Conservation (phyloP, 1,284 basidiomycete species). For the Ganoderma sinense region DNA sequence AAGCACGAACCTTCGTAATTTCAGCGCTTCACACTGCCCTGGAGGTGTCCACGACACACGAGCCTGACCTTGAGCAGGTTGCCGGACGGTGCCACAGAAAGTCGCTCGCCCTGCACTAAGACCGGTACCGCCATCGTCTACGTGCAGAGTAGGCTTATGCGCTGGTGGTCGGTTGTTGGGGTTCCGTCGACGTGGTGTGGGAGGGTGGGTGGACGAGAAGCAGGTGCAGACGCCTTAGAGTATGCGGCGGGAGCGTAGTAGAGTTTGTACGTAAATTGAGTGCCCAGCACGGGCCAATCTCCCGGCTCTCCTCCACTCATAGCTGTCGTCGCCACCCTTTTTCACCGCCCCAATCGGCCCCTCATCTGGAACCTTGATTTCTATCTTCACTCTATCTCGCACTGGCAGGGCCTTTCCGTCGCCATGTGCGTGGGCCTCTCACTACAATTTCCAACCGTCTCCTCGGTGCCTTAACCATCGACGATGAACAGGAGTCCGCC, state of each 20-base stretch:
- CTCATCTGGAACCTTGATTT: neutral
- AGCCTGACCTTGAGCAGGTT: neutral
- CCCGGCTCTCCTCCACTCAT: neutral
- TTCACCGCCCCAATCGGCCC: neutral
- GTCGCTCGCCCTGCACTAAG: neutral
- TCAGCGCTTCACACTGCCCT: neutral
- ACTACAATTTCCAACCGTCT: neutral
- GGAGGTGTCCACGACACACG: neutral
- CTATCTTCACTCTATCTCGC: slow-evolving; percentile 13
- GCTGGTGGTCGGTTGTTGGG: neutral
- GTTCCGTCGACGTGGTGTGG: neutral
- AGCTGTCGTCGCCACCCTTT: neutral
- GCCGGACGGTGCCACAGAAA: neutral
- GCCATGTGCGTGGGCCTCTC: neutral
- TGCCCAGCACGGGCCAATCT: neutral
- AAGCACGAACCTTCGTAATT: neutral
- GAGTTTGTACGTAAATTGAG: slow-evolving; percentile 7
- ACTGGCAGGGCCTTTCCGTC: neutral
- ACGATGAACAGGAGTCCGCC: neutral
- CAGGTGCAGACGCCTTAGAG: neutral
- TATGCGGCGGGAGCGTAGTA: neutral
- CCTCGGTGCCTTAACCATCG: neutral
- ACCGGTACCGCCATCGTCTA: neutral
- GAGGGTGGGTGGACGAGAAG: slow-evolving; percentile 2
- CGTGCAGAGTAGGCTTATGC: neutral